phyloP scores from a whole-genome alignment of 2,329 filamentous ascomycete genomes.

The Aspergillus spinulosporus region DNA sequence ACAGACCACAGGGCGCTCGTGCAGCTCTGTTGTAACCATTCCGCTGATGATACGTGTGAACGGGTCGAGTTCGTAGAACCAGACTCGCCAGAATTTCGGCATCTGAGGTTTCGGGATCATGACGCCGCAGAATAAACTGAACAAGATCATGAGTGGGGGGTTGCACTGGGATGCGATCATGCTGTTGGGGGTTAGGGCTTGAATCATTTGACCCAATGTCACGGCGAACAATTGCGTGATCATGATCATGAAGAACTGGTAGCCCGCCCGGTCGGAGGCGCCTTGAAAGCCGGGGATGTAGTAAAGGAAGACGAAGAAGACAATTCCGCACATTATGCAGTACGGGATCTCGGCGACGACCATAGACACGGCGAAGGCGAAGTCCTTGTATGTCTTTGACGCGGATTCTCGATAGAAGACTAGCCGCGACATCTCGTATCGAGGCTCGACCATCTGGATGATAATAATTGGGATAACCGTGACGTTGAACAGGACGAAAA shows the following conservation, averaged over 20 bases:
- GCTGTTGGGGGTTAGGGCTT: conserved; percentile 73
- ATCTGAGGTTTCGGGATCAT: conserved; percentile 77
- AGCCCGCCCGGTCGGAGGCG: conserved; percentile 68
- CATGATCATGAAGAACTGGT: conserved; percentile 82
- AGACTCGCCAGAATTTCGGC: conserved; percentile 73
- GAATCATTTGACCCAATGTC: conserved; percentile 73
- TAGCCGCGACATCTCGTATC: conserved; percentile 75
- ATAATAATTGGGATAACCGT: conserved; percentile 79
- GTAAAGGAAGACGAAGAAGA: conserved; percentile 81
- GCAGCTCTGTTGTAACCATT: conserved; percentile 75
- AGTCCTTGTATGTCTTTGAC: conserved; percentile 80
- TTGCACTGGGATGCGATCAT: conserved; percentile 80
- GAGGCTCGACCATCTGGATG: conserved; percentile 78
- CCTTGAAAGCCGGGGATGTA: conserved; percentile 75
- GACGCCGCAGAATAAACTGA: conserved; percentile 84
- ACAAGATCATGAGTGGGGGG: conserved; percentile 78
- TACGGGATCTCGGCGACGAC: conserved; percentile 85
- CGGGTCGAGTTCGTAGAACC: conserved; percentile 80
- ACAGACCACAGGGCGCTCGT: conserved; percentile 65
- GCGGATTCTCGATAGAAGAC: conserved; percentile 85
- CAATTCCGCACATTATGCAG: conserved; percentile 73
- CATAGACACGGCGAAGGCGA: conserved; percentile 75
- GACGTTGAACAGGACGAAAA: conserved; percentile 89
- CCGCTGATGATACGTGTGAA: conserved; percentile 80
- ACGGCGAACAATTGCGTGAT: conserved; percentile 83